Base-by-base conservation (phyloP, 768 basidiomycete species). In the Termitomyces sp. region DNA sequence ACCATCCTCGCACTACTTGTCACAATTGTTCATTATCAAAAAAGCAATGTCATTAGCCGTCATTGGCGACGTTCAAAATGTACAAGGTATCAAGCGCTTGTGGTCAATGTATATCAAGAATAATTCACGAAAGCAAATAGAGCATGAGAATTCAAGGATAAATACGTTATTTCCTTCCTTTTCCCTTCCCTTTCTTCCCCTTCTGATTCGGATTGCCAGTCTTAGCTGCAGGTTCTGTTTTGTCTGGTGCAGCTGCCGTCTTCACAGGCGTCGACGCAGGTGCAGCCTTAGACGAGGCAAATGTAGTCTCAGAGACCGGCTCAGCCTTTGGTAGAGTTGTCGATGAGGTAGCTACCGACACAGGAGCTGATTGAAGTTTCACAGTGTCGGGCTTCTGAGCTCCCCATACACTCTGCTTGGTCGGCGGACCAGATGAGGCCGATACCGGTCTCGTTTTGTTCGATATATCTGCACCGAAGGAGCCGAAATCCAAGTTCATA, bases 171-270 rank as follows among this genome's bases (percentile, higher is more conserved):
- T 57, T 63, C 39, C 54, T 63, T 19, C 60, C 60, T 32, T 62
- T 62, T 16, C 60, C 62, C 47, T 63, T 65, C 19, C 63, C 63
- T 19, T 65, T 65, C 34, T 65, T 65, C n/a, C 57, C 62, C 21
- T 65, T 65, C 54, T 63, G 56, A 28, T 61, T 59, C 49, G 52
- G 55, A 47, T 55, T 54, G 27, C 42, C 49, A 40, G 59, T 48
- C 46, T 65, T 65, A 14, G 34, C 50, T 16, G 45, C 51, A 46
- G 62, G 59, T 7, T 65, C 62, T 35, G 54, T 45, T 30, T 65
- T 63, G 49, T 56, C 60, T 48, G 45, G 30, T 39, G 40, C 40
- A 14, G 58, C 41, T 23, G 61, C 35, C 7, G 59, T 25, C 34
- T 47, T 52, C 49, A 48, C 30, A 21, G 61, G 35, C 21, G 39